A percentile compares a stretch with the other conserved stretches of the same genome.
phyloP scores from a whole-genome alignment of 192 early-diverging fungal species.

The Polychytrium aggregatum region DNA sequence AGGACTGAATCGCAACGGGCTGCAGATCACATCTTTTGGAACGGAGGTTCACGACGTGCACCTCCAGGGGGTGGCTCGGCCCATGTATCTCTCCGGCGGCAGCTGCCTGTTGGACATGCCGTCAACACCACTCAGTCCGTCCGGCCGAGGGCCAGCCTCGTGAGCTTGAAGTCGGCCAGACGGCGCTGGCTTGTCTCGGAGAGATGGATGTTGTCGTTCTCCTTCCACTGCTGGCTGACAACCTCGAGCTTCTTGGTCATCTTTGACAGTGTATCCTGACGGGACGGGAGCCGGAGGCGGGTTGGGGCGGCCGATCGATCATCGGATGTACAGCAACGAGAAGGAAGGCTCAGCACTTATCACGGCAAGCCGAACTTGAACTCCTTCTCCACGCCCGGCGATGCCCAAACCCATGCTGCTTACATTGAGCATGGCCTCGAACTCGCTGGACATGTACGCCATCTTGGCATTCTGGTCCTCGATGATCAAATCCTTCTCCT shows the following conservation, averaged over 20 bases:
- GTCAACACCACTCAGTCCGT: too few species aligned
- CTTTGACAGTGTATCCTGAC: conserved; percentile 41
- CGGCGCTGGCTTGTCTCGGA: conserved; percentile 32
- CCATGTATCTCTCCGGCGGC: too few species aligned
- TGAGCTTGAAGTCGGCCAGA: conserved; percentile 35
- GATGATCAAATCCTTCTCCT: conserved; percentile 37
- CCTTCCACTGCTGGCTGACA: conserved; percentile 39
- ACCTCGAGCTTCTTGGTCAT: conserved; percentile 43
- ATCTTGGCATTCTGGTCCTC: conserved; percentile 55
- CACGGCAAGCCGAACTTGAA: not conserved
- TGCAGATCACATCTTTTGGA: too few species aligned
- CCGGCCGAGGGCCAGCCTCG: conserved; percentile 21
- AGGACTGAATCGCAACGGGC: too few species aligned
- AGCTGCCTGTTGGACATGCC: too few species aligned
- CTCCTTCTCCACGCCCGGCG: not conserved
- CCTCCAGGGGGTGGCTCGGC: too few species aligned
- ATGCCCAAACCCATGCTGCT: not conserved
- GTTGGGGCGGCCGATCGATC: not conserved
- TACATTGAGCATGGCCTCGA: conserved; percentile 52
- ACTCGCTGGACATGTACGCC: conserved; percentile 47
- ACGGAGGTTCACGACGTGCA: too few species aligned
- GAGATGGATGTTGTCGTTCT: conserved; percentile 37
- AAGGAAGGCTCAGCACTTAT: not conserved
- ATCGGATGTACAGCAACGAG: not conserved
- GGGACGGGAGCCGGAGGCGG: not conserved